Percentiles rank a stretch among this genome's conserved stretches.
These are phyloP conservation scores for Globisporangium acanthophoron DNA, from an alignment of 352 stramenopile genomes.

Conservation along the genomic window DNA sequence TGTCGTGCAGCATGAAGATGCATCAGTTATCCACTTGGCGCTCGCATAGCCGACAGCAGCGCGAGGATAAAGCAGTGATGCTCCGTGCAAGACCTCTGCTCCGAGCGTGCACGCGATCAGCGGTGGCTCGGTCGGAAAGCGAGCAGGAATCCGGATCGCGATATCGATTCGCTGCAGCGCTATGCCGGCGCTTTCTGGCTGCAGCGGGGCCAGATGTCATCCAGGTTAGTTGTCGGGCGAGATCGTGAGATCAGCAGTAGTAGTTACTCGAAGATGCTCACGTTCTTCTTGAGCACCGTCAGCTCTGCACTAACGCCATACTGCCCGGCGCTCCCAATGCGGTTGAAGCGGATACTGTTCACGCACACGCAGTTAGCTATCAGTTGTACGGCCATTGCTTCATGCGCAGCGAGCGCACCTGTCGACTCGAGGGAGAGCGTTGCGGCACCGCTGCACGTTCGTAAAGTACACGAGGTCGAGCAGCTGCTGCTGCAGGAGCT, in stretches of 20 bases:
- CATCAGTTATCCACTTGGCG: not conserved
- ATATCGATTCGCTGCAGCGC: constrained; percentile 35
- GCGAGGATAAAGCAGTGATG: not conserved
- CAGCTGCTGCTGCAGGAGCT: constrained; percentile 56
- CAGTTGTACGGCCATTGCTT: no score
- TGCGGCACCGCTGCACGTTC: constrained; percentile 37
- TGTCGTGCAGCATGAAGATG: not conserved
- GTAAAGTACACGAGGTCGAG: constrained; percentile 52
- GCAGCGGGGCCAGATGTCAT: no score
- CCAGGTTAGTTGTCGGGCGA: not conserved
- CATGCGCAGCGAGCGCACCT: constrained; percentile 21
- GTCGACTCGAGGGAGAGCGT: constrained; percentile 49
- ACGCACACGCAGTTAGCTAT: not conserved
- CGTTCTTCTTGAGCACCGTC: constrained; percentile 32
- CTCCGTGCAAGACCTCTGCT: constrained; percentile 23
- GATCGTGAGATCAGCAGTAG: not conserved
- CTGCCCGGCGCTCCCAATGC: constrained; percentile 18
- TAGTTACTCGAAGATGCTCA: constrained; percentile 6
- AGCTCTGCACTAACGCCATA: constrained; percentile 31
- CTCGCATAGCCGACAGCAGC: not conserved
- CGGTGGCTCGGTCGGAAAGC: constrained; percentile 35
- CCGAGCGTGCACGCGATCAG: constrained; percentile 44
- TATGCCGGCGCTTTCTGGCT: constrained; percentile 29
- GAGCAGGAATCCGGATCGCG: constrained; percentile 29
- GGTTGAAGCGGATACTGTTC: constrained; percentile 21